These are phyloP conservation scores for Blastocystis sp. DNA, from an alignment of 352 stramenopile genomes.

Conservation along the genomic window DNA sequence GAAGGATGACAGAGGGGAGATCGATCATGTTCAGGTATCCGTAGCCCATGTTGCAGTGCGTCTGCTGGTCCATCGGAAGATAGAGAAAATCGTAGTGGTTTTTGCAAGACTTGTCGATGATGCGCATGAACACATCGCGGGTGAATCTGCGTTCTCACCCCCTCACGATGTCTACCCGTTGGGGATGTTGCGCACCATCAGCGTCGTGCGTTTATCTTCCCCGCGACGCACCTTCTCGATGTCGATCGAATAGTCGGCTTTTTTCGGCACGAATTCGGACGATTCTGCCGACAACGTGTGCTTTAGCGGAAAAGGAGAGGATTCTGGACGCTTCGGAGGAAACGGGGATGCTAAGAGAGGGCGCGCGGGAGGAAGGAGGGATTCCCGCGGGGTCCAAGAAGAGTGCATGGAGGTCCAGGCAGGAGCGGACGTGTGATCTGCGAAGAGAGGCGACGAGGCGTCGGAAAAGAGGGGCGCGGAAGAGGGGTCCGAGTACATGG, in stretches of 20 bases:
- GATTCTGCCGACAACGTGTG: not conserved
- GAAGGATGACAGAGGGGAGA: conserved; percentile 58
- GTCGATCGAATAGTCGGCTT: not conserved
- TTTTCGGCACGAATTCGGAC: not conserved
- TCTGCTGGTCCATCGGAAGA: conserved; percentile 99
- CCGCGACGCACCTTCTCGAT: conserved; percentile 9
- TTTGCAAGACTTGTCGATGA: conserved; percentile 83
- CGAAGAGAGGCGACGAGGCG: no score
- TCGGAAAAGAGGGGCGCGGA: no score
- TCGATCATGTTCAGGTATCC: conserved; percentile 99
- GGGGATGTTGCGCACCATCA: conserved; percentile 99
- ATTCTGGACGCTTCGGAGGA: not conserved
- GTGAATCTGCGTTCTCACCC: conserved; percentile 63
- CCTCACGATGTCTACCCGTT: conserved; percentile 82
- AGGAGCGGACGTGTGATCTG: no score
- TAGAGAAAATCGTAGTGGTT: conserved; percentile 97
- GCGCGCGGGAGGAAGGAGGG: not conserved
- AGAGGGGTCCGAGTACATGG: no score
- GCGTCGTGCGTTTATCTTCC: conserved; percentile 85
- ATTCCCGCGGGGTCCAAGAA: no score
- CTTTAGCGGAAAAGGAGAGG: not conserved
- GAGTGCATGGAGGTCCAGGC: no score
- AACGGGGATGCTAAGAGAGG: not conserved
- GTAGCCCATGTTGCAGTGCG: conserved; percentile 99
- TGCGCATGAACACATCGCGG: conserved; percentile 89